Evolutionary conservation across 768 basidiomycete species (phyloP).

Genomic region (Suillus alpinus): DNA sequence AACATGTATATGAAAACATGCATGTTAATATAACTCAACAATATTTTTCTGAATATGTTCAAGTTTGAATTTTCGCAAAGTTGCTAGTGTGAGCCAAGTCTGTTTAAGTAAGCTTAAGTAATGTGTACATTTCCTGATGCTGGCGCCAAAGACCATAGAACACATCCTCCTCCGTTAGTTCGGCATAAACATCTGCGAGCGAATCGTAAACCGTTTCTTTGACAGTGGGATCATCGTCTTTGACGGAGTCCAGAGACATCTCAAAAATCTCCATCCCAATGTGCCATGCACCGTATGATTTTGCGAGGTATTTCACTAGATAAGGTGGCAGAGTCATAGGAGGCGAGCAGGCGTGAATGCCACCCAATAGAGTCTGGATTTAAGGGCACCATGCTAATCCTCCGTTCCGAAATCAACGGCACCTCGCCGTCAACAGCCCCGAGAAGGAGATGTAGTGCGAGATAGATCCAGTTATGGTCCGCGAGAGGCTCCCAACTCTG

Average conservation of each 20-base stretch:
- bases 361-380: conserved; percentile 82
- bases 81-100: no score
- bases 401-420: conserved; percentile 41
- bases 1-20: no score
- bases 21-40: no score
- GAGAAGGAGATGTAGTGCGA: conserved; percentile 86
- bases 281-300: conserved; percentile 97
- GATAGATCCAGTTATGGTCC: conserved; percentile 91
- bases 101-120: no score
- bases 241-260: conserved; percentile 70
- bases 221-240: conserved; percentile 76
- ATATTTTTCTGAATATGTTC: no score
- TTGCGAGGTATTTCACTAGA: conserved; percentile 92
- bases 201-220: conserved; percentile 88
- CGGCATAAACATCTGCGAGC: conserved; percentile 92
- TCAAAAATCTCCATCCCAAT: conserved; percentile 83
- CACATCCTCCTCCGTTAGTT: conserved; percentile 93
- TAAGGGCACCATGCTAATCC: conserved; percentile 32
- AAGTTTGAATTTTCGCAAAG: no score
- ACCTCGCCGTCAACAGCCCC: conserved; percentile 58
- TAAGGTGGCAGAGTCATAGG: conserved; percentile 90
- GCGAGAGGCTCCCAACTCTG: conserved; percentile 94
- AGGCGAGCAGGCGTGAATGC: conserved; percentile 81
- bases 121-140: no score
- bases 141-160: conserved; percentile 94